These are phyloP conservation scores for Cryptosporidium ryanae DNA, from an alignment of 169 alveolate genomes.

Conservation along the genomic window DNA sequence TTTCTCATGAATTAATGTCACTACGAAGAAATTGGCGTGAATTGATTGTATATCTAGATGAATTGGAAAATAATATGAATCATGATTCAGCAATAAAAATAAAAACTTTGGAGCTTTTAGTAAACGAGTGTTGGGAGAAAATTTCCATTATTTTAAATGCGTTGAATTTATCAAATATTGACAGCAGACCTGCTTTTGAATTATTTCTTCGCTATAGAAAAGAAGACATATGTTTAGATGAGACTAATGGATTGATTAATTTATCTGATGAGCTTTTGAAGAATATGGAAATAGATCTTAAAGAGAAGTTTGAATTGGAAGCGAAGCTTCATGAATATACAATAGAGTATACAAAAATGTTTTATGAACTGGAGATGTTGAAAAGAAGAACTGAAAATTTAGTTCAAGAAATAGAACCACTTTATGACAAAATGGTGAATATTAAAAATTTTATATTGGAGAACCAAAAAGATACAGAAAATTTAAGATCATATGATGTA, in stretches of 20 bases:
- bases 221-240: constrained; percentile 4
- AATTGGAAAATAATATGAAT: constrained; percentile 8
- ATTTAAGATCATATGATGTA: neutral
- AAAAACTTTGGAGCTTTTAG: neutral
- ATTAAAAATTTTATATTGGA: neutral
- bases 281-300: constrained; percentile 11
- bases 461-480: neutral
- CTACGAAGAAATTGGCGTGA: constrained; percentile 61
- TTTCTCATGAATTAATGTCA: constrained; percentile 23
- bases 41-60: constrained; percentile 4
- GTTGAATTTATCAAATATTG: neutral
- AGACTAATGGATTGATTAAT: neutral
- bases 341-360: neutral
- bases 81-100: neutral
- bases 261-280: constrained; percentile 2
- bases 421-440: neutral
- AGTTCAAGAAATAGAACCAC: constrained; percentile 23
- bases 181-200: constrained; percentile 50
- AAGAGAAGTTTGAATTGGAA: neutral
- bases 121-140: constrained; percentile 18
- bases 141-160: neutral
- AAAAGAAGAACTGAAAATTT: constrained; percentile 14
- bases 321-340: constrained; percentile 7
- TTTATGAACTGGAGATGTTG: constrained; percentile 1
- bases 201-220: constrained; percentile 2